Evolutionary conservation across 768 basidiomycete genomes (phyloP).

Genomic region (Boletus subcaerulescens): DNA sequence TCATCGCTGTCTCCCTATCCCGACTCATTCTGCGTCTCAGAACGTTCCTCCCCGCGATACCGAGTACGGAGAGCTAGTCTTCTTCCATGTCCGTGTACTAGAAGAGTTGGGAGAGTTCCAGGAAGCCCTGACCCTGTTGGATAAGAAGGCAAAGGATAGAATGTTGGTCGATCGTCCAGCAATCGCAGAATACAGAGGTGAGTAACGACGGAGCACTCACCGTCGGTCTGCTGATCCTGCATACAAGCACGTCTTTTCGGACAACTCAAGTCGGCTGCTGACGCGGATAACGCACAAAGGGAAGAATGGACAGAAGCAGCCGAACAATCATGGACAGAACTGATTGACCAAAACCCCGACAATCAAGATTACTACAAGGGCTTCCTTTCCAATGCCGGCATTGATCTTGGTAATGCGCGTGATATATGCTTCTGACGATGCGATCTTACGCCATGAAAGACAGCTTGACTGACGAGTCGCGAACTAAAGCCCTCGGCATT

Average conservation of each 20-base stretch:
- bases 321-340: conserved; percentile 71
- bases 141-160: conserved; percentile 59
- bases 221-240: conserved; percentile 2
- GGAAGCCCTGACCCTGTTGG: conserved; percentile 61
- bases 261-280: conserved; percentile 38
- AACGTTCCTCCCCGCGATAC: conserved; percentile 76
- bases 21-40: conserved; percentile 35
- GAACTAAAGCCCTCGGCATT: conserved; percentile 49
- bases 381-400: conserved; percentile 61
- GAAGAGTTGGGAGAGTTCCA: conserved; percentile 67
- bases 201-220: conserved; percentile 1
- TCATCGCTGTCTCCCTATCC: not conserved
- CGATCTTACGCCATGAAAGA: conserved; percentile 29
- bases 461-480: conserved; percentile 46
- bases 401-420: conserved; percentile 56
- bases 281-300: conserved; percentile 10
- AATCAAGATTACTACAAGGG: conserved; percentile 76
- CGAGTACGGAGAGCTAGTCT: conserved; percentile 78
- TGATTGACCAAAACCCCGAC: conserved; percentile 87
- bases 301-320: conserved; percentile 59
- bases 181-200: conserved; percentile 69
- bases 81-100: conserved; percentile 72
- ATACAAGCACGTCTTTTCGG: conserved; percentile 72
- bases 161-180: conserved; percentile 69
- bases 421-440: not conserved